These are phyloP conservation scores for Blastocystis sp. DNA, from an alignment of 352 stramenopile genomes.

Conservation along the genomic window DNA sequence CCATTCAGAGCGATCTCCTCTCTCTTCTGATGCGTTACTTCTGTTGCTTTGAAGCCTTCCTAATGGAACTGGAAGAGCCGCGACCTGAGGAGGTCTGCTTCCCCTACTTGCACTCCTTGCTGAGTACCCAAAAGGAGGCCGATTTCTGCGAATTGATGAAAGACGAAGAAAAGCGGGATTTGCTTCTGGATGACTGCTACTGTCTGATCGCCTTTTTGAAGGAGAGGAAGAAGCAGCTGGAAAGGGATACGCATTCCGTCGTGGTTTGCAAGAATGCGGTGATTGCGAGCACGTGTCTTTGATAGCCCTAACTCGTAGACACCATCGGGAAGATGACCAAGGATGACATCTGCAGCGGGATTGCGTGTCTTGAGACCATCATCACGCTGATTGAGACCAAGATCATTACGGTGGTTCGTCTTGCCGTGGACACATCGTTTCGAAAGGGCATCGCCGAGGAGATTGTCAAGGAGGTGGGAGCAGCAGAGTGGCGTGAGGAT, in stretches of 20 bases:
- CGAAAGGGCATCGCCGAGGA: background rate
- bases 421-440: background rate
- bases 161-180: background rate
- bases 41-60: constrained; percentile 23
- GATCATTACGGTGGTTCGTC: background rate
- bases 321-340: background rate
- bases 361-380: background rate
- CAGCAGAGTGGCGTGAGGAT: background rate
- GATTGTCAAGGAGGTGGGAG: background rate
- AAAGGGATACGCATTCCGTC: background rate
- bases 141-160: background rate
- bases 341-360: background rate
- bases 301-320: background rate
- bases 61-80: background rate
- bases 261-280: background rate
- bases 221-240: background rate
- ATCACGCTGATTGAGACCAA: constrained; percentile 1
- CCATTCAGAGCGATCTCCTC: background rate
- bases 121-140: background rate
- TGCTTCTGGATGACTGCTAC: background rate
- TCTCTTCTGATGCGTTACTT: constrained; percentile 6
- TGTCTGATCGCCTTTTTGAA: background rate
- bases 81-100: background rate
- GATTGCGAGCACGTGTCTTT: background rate
- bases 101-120: background rate